These are phyloP conservation scores for Bifiguratus adelaidae DNA, from an alignment of 192 early-diverging fungal species.

Conservation along the genomic window DNA sequence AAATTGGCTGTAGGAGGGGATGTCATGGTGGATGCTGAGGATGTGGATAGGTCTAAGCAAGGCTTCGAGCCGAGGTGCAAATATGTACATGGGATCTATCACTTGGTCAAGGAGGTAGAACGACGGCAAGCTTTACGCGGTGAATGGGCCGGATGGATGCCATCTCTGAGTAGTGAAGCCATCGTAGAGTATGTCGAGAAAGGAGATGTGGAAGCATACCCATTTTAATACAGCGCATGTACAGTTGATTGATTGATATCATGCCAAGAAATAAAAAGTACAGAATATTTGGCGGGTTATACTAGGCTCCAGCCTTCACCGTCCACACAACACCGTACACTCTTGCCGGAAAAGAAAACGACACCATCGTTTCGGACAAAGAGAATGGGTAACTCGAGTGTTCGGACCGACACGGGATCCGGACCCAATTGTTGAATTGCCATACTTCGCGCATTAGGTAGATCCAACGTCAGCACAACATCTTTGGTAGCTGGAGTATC, in stretches of 20 bases:
- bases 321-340: slow-evolving; percentile 7
- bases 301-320: too few relatives aligned
- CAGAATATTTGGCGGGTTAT: too few relatives aligned
- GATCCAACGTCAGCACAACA: slow-evolving; percentile 15
- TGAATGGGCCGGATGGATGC: not conserved
- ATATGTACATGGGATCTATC: not conserved
- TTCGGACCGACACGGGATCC: too few relatives aligned
- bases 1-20: not conserved
- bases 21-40: too few relatives aligned
- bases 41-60: too few relatives aligned
- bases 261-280: too few relatives aligned
- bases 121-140: not conserved
- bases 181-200: not conserved
- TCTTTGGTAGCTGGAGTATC: slow-evolving; percentile 19
- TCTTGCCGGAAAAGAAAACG: slow-evolving; percentile 15
- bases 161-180: not conserved
- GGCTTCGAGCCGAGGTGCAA: too few relatives aligned
- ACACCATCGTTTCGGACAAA: slow-evolving; percentile 18
- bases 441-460: too few relatives aligned
- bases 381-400: slow-evolving; percentile 11
- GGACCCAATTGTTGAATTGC: too few relatives aligned
- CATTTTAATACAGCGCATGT: too few relatives aligned
- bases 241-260: too few relatives aligned
- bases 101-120: not conserved
- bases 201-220: not conserved